Percentiles rank a stretch among this genome's conserved stretches.
phyloP scores from a whole-genome alignment of 257 asterid species.

The Nemophila menziesii region DNA sequence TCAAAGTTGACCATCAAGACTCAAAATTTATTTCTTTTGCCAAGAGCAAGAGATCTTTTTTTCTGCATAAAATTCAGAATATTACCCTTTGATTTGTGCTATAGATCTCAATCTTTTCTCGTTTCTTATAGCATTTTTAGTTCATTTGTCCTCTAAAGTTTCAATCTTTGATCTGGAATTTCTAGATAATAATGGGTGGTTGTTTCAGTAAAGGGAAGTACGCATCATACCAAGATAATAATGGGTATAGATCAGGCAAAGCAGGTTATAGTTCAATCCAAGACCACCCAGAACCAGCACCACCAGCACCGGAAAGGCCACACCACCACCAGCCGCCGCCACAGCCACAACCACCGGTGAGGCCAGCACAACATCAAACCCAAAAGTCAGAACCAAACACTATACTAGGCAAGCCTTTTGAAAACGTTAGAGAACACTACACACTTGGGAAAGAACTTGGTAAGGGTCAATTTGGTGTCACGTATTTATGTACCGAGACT shows the following conservation, averaged over 20 bases:
- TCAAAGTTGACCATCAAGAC: no score
- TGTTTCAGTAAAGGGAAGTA: slow-evolving; percentile 39
- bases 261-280: slow-evolving; percentile 14
- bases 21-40: no score
- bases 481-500: slow-evolving; percentile 43
- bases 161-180: slow-evolving; percentile 19
- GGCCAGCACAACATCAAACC: slow-evolving; percentile 17
- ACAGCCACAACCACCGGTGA: slow-evolving; percentile 4
- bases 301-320: slow-evolving; percentile 10
- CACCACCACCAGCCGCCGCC: background rate
- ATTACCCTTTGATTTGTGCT: background rate
- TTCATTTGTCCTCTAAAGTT: slow-evolving; percentile 12
- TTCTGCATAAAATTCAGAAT: background rate
- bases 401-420: slow-evolving; percentile 55
- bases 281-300: slow-evolving; percentile 15
- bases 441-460: slow-evolving; percentile 52
- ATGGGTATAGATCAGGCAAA: slow-evolving; percentile 30
- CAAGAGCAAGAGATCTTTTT: no score
- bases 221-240: slow-evolving; percentile 18
- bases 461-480: slow-evolving; percentile 61
- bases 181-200: slow-evolving; percentile 32
- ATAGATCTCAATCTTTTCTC: background rate
- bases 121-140: background rate
- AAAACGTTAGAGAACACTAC: slow-evolving; percentile 37
- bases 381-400: slow-evolving; percentile 33